These are phyloP conservation scores for Dryas octopetala DNA, from an alignment of 306 rosid species.

Conservation along the genomic window DNA sequence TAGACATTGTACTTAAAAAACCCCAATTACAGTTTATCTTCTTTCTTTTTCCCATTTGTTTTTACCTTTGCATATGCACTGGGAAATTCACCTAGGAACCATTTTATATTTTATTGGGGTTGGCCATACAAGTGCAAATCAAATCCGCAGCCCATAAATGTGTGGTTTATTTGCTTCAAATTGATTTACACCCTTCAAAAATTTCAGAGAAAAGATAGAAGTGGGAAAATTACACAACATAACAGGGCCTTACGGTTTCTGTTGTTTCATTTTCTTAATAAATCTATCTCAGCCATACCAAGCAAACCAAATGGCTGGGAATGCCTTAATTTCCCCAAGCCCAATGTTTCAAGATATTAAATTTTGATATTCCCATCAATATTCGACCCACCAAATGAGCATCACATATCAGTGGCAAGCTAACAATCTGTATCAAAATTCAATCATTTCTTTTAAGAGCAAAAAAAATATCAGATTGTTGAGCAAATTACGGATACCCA, in stretches of 20 bases:
- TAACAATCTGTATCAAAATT: neutral
- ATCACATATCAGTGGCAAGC: neutral
- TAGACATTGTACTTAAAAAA: neutral
- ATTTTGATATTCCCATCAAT: neutral
- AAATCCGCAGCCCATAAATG: neutral
- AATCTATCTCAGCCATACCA: neutral
- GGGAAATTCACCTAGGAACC: neutral
- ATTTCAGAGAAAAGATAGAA: neutral
- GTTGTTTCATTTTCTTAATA: neutral
- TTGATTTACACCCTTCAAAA: neutral
- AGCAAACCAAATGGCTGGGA: neutral
- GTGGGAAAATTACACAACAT: neutral
- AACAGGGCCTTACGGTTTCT: neutral
- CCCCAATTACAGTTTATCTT: neutral
- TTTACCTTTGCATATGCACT: neutral
- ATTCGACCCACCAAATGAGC: neutral
- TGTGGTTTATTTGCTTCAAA: slow-evolving; percentile 6
- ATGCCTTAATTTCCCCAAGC: slow-evolving; percentile 2
- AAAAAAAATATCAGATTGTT: neutral
- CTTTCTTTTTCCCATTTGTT: neutral
- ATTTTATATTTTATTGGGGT: neutral
- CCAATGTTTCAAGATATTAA: slow-evolving; percentile 3
- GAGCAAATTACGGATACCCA: neutral
- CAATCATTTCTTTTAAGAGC: too few species aligned
- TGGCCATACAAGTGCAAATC: neutral